Conservation (phyloP, 495 filamentous ascomycete genomes). For the Hypoxylon fragiforme region DNA sequence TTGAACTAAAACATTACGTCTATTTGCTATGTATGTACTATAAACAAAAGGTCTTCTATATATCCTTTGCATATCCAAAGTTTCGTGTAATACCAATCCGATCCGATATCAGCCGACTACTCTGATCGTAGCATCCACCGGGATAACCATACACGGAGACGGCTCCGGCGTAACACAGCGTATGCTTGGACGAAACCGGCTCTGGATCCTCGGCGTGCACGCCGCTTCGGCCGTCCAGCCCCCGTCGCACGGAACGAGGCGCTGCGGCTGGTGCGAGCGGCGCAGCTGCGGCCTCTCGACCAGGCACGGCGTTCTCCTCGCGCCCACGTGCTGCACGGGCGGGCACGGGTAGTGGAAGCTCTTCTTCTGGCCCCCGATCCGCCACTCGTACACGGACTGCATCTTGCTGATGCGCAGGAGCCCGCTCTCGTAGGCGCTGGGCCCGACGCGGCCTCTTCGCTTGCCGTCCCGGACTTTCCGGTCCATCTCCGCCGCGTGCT, state of each 20-base stretch:
- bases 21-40: no score
- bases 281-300: neutral
- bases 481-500: constrained; percentile 1
- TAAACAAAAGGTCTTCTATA: no score
- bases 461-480: constrained; percentile 3
- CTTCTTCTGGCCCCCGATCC: neutral
- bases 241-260: neutral
- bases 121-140: no score
- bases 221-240: neutral
- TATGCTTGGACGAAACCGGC: neutral
- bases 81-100: no score
- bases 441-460: constrained; percentile 18
- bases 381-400: neutral
- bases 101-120: no score
- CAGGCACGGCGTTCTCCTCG: neutral
- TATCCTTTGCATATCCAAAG: no score
- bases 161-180: no score
- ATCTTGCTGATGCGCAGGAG: neutral
- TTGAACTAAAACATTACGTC: no score
- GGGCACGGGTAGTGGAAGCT: neutral
- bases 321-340: neutral
- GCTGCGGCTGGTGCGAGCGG: neutral
- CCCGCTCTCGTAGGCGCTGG: neutral
- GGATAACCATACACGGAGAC: no score
- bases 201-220: neutral